A percentile compares a stretch with the other conserved stretches of the same genome.
Evolutionary conservation across 371 early-diverging fungal genomes (phyloP).

Genomic region (Umbelopsis sp.): DNA sequence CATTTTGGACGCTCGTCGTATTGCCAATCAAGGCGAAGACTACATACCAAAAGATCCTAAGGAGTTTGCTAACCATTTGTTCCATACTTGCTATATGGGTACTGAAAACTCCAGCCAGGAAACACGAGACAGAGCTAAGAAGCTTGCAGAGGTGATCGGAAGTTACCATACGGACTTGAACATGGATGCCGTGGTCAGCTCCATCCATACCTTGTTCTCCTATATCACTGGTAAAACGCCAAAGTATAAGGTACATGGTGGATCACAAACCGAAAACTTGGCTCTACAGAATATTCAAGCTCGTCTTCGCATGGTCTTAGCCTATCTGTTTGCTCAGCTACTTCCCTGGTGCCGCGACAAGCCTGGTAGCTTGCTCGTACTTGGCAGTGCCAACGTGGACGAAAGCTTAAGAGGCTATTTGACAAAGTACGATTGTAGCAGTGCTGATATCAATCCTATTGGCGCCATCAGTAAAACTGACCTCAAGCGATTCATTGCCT

Average conservation of each 20-base stretch:
- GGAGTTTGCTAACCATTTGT: conserved; percentile 83
- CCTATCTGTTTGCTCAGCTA: conserved; percentile 95
- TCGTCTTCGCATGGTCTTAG: conserved; percentile 92
- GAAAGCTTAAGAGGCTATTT: conserved; percentile 96
- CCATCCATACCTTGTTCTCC: conserved; percentile 77
- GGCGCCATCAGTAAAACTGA: conserved; percentile 94
- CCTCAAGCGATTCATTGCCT: conserved; percentile 81
- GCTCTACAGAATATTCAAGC: conserved; percentile 98
- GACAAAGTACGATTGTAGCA: conserved; percentile 98
- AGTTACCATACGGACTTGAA: conserved; percentile 89
- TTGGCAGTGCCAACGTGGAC: conserved; percentile 97
- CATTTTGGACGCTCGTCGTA: conserved; percentile 73
- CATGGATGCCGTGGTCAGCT: conserved; percentile 84
- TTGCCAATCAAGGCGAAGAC: conserved; percentile 58
- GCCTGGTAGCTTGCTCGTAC: conserved; percentile 83
- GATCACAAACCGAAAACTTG: conserved; percentile 85
- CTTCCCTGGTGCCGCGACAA: conserved; percentile 87
- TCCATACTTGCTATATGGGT: conserved; percentile 97
- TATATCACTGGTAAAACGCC: conserved; percentile 83
- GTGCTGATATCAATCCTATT: conserved; percentile 97
- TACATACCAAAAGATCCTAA: conserved; percentile 80
- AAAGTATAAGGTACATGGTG: conserved; percentile 84
- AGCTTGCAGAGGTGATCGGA: conserved; percentile 83
- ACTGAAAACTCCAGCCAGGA: conserved; percentile 88
- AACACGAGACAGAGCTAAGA: conserved; percentile 81